phyloP scores from a whole-genome alignment of 2,329 filamentous ascomycete genomes.

The Pseudogymnoascus sp. region DNA sequence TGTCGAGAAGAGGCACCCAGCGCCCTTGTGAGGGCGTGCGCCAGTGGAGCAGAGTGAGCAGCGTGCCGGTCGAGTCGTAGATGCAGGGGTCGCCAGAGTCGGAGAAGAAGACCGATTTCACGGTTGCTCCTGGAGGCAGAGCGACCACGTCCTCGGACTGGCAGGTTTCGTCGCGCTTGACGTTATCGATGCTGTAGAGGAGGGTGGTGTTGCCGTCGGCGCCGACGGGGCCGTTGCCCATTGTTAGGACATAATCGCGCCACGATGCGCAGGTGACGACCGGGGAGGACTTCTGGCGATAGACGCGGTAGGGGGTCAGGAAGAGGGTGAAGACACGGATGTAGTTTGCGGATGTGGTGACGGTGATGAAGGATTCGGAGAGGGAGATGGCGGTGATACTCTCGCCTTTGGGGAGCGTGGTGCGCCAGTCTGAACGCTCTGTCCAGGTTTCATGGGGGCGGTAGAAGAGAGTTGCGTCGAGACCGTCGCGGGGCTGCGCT shows the following conservation, averaged over 20 bases:
- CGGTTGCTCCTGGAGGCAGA: conserved; percentile 62
- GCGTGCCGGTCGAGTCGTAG: conserved; percentile 85
- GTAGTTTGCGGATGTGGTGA: conserved; percentile 79
- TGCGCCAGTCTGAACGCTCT: conserved; percentile 81
- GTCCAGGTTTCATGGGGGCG: conserved; percentile 97
- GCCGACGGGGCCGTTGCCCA: conserved; percentile 84
- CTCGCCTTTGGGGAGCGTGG: conserved; percentile 79
- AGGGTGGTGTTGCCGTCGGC: conserved; percentile 72
- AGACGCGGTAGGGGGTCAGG: conserved; percentile 81
- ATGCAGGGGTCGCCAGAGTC: conserved; percentile 92
- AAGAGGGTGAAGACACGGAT: conserved; percentile 90
- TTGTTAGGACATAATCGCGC: conserved; percentile 91
- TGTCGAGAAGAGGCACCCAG: conserved; percentile 92
- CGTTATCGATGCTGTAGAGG: conserved; percentile 87
- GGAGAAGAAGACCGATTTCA: conserved; percentile 86
- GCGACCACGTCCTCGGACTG: conserved; percentile 92
- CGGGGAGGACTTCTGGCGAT: conserved; percentile 82
- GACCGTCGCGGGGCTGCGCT: conserved; percentile 59
- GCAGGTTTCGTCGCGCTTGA: conserved; percentile 87
- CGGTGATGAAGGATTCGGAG: conserved; percentile 84
- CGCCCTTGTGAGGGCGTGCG: conserved; percentile 73
- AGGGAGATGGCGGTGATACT: conserved; percentile 81
- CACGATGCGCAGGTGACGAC: conserved; percentile 90
- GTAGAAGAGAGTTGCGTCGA: conserved; percentile 82
- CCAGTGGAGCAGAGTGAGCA: conserved; percentile 88